Conservation (phyloP, 2,329 filamentous ascomycete species). For the Alternaria brassicae region DNA sequence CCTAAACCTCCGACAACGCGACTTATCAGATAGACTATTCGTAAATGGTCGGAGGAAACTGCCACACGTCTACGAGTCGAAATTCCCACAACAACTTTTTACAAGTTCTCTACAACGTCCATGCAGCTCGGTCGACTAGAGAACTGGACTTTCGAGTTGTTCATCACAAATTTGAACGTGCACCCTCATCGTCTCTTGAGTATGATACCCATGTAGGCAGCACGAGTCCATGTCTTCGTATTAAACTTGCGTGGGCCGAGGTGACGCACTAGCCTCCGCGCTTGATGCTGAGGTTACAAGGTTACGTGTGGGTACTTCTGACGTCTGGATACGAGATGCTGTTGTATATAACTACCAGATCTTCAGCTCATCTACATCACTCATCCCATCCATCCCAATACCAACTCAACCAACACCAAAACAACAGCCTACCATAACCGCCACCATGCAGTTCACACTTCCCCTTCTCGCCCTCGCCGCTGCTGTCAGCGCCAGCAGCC, state of each 20-base stretch:
- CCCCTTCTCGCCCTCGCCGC: background rate
- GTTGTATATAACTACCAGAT: background rate
- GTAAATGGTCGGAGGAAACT: background rate
- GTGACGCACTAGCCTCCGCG: background rate
- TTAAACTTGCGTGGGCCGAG: background rate
- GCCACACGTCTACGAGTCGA: background rate
- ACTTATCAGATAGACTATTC: background rate
- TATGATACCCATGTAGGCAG: background rate
- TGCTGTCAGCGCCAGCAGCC: slow-evolving; percentile 1
- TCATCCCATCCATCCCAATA: background rate
- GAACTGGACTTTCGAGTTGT: background rate
- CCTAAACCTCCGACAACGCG: background rate
- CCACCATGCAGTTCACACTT: background rate
- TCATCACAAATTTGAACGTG: background rate
- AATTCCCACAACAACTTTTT: background rate
- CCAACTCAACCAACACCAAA: background rate
- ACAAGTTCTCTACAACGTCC: background rate
- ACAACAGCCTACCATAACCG: background rate
- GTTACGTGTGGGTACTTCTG: slow-evolving; percentile 4
- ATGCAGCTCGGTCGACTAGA: background rate
- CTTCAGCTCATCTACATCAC: background rate
- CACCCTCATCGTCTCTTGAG: slow-evolving; percentile 2
- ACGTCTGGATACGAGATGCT: slow-evolving; percentile 1
- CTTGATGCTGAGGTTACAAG: background rate
- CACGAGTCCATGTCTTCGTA: background rate